Evolutionary conservation across 139 green algal genomes (phyloP), one percentile per base, ranked within the genome.

Genomic region (Tetratostichococcus sp.): DNA sequence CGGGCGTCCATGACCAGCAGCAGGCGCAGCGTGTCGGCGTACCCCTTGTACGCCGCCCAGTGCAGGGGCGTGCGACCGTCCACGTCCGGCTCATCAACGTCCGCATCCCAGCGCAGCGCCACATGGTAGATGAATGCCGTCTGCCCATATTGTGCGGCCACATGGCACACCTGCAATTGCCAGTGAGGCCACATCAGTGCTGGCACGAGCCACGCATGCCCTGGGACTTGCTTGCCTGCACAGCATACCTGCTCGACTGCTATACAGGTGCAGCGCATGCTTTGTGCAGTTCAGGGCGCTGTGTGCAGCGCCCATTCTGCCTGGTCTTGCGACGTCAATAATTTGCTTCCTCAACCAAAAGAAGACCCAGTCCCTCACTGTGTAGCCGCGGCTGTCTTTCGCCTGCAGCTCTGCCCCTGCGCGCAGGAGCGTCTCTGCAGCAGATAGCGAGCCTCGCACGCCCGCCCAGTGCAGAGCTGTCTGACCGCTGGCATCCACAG

Each of bases 131-230:
- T 70, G 28, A 97, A 82, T 0, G 87, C 86, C 19, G 95, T 97
- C 70, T 98, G 94, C 0, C 95, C 95, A 73, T 99, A 98, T 84
- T 99, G 95, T 22, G 94, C 88, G 2, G 92, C 92, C 16, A 98
- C 91, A 77, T 98, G 94, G 70, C 71, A 80, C 17, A 74, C 50
- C 50, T 62, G 50, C 50, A 11, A 62, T 62, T 26, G 14, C 26
- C 59, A 8, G 8, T 3, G 43, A 14, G n/a, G 21, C n/a, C 21
- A 75, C 17, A 71, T 85, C 72, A 26, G 68, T 26, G 75, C 75
- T n/a, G 79, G 65, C 8, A 84, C 74, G 50, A 85, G 17, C 5
- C 32, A 35, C n/a, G n/a, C n/a, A n/a, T n/a, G n/a, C n/a, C n/a
- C n/a, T n/a, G n/a, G n/a, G n/a, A n/a, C n/a, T n/a, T n/a, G n/a